phyloP scores from a whole-genome alignment of 306 rosid genomes.

The Malus sieversii region DNA sequence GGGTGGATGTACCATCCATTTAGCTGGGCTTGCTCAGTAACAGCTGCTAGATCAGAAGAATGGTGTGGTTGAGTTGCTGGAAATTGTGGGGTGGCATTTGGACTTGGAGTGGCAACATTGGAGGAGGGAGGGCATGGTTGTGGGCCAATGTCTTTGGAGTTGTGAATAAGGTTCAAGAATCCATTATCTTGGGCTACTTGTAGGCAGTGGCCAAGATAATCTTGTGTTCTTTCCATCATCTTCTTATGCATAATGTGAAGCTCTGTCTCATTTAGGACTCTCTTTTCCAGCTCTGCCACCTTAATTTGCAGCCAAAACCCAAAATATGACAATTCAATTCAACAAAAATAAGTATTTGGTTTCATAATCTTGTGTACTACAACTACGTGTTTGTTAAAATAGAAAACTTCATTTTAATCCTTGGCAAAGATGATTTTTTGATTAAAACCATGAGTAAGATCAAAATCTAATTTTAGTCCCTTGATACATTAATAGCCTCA shows the following conservation, averaged over 20 bases:
- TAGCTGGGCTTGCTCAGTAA: slow-evolving; percentile 44
- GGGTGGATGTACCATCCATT: slow-evolving; percentile 70
- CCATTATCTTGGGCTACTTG: slow-evolving; percentile 77
- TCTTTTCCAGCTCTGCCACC: slow-evolving; percentile 58
- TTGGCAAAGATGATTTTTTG: no score
- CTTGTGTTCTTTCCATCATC: slow-evolving; percentile 45
- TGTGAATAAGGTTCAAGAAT: slow-evolving; percentile 35
- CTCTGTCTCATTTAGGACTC: slow-evolving; percentile 51
- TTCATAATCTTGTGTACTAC: no score
- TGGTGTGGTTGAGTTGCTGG: slow-evolving; percentile 13
- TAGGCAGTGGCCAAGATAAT: slow-evolving; percentile 58
- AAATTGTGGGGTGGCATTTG: slow-evolving; percentile 16
- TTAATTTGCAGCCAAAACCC: slow-evolving; percentile 7
- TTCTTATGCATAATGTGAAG: slow-evolving; percentile 20
- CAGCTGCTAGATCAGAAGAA: slow-evolving; percentile 33
- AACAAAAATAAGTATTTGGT: not conserved
- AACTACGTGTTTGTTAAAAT: not conserved
- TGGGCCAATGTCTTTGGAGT: not conserved
- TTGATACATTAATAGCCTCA: no score
- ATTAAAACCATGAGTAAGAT: no score
- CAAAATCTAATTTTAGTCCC: no score
- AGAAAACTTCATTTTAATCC: no score
- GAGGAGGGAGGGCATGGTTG: not conserved
- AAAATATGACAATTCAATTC: not conserved
- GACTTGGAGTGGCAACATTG: not conserved